A percentile compares a stretch with the other conserved stretches of the same genome.
These are phyloP conservation scores for Viola odorata DNA, from an alignment of 345 rosid genomes.

Conservation along the genomic window DNA sequence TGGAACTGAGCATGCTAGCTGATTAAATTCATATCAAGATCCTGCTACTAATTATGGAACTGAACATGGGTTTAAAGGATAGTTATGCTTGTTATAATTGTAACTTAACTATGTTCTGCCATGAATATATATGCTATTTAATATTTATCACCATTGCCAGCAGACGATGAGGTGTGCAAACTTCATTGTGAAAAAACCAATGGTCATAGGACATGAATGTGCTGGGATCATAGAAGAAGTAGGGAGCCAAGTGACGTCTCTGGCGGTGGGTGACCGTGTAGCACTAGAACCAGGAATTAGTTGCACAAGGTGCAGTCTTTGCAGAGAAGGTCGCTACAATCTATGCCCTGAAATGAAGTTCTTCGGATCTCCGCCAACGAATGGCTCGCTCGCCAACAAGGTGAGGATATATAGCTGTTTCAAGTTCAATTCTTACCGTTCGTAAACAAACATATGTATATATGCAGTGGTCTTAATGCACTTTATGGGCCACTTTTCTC, in stretches of 20 bases:
- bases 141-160: background rate
- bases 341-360: slow-evolving; percentile 92
- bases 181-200: slow-evolving; percentile 84
- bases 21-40: too few species aligned
- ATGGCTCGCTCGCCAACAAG: slow-evolving; percentile 89
- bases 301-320: slow-evolving; percentile 61
- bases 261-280: slow-evolving; percentile 69
- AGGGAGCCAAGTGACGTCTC: slow-evolving; percentile 66
- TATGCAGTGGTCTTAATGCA: too few species aligned
- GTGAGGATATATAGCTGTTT: slow-evolving; percentile 14
- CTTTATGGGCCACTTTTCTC: background rate
- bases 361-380: slow-evolving; percentile 84
- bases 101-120: too few species aligned
- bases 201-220: slow-evolving; percentile 96
- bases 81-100: too few species aligned
- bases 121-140: background rate
- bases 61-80: too few species aligned
- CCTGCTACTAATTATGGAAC: too few species aligned
- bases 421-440: too few species aligned
- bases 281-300: slow-evolving; percentile 93
- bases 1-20: background rate
- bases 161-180: slow-evolving; percentile 74
- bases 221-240: slow-evolving; percentile 85
- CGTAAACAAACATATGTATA: too few species aligned
- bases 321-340: slow-evolving; percentile 79